A percentile compares a stretch with the other conserved stretches of the same genome.
phyloP scores from a whole-genome alignment of 805 yeast species.

The Zygosaccharomyces kombuchaensis region DNA sequence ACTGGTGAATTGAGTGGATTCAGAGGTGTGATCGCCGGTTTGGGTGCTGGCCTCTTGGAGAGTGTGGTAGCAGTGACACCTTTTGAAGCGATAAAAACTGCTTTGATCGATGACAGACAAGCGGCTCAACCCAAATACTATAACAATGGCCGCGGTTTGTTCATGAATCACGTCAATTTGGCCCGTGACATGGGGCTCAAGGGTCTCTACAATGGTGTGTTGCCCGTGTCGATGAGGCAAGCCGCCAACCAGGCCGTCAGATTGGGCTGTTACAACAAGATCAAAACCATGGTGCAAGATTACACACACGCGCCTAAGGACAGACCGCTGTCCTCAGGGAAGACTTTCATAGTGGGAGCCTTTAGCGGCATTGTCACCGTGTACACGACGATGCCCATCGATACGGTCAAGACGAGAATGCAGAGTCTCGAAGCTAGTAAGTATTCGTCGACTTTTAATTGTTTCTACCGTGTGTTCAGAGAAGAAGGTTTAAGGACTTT shows the following conservation, averaged over 20 bases:
- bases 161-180: conserved; percentile 43
- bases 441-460: conserved; percentile 73
- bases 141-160: conserved; percentile 51
- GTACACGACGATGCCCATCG: conserved; percentile 91
- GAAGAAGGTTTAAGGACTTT: conserved; percentile 88
- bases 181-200: conserved; percentile 72
- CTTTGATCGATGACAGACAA: conserved; percentile 89
- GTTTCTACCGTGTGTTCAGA: conserved; percentile 72
- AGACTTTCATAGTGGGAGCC: conserved; percentile 87
- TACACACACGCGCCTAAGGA: conserved; percentile 61
- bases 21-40: conserved; percentile 91
- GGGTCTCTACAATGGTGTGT: conserved; percentile 82
- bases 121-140: conserved; percentile 72
- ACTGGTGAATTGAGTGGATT: conserved; percentile 82
- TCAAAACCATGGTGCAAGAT: conserved; percentile 73
- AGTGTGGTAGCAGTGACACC: conserved; percentile 94
- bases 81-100: conserved; percentile 93
- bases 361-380: conserved; percentile 87
- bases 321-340: conserved; percentile 68
- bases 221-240: conserved; percentile 93
- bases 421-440: conserved; percentile 79
- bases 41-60: conserved; percentile 93
- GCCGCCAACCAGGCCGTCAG: conserved; percentile 95
- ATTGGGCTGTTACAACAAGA: conserved; percentile 85
- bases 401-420: conserved; percentile 95